Percentiles rank a stretch among this genome's conserved stretches.
Evolutionary conservation across 2,329 filamentous ascomycete species (phyloP).

Genomic region (Fusarium sambucinum): DNA sequence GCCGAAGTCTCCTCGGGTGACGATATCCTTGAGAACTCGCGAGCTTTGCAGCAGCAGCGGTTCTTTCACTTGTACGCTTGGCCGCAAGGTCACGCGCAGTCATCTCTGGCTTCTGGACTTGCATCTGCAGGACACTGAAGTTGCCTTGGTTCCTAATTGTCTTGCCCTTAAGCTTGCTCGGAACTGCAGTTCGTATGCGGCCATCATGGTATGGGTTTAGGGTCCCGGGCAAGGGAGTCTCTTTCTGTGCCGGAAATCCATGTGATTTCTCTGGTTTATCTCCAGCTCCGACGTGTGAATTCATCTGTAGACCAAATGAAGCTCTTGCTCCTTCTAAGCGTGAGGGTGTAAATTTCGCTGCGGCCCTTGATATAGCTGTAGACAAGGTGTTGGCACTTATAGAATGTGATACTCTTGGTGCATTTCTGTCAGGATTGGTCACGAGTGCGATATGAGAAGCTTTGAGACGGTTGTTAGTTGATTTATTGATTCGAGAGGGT

Average conservation of each 20-base stretch:
- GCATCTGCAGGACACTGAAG: slow-evolving; percentile 74
- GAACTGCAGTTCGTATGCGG: slow-evolving; percentile 65
- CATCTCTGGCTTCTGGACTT: slow-evolving; percentile 60
- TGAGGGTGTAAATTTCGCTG: background rate
- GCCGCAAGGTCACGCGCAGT: slow-evolving; percentile 66
- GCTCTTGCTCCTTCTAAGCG: slow-evolving; percentile 19
- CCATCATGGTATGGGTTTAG: slow-evolving; percentile 49
- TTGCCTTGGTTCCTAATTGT: slow-evolving; percentile 69
- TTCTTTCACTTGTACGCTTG: slow-evolving; percentile 72
- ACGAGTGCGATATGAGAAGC: slow-evolving; percentile 29
- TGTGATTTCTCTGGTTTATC: slow-evolving; percentile 4
- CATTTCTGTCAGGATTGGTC: slow-evolving; percentile 15
- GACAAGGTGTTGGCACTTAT: slow-evolving; percentile 12
- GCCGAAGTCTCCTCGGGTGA: slow-evolving; percentile 60
- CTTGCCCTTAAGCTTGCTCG: slow-evolving; percentile 71
- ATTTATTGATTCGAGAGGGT: background rate
- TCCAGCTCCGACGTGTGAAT: background rate
- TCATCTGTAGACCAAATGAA: slow-evolving; percentile 29
- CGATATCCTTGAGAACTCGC: slow-evolving; percentile 68
- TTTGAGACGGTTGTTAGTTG: slow-evolving; percentile 30
- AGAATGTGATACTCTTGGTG: background rate
- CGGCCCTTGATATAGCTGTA: slow-evolving; percentile 9
- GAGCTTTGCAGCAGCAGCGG: slow-evolving; percentile 67
- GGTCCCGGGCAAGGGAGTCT: background rate
- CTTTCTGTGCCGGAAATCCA: background rate